A percentile compares a stretch with the other conserved stretches of the same genome.
Evolutionary conservation across 2,329 filamentous ascomycete species (phyloP).

Genomic region (Dendrostoma leiphaemia): DNA sequence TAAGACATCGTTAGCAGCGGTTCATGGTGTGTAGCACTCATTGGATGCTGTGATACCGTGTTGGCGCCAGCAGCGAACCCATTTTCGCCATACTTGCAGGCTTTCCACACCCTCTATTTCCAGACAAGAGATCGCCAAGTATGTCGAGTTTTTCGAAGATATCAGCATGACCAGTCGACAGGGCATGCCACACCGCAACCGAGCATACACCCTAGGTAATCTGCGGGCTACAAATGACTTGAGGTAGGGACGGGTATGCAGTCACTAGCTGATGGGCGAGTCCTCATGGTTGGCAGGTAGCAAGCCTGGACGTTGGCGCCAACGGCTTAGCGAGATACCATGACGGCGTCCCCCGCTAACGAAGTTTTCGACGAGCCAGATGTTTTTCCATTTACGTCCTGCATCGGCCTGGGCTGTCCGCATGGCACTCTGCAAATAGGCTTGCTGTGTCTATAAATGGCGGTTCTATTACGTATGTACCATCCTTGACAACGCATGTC

Average conservation of each 20-base stretch:
- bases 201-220: not conserved
- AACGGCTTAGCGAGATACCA: not conserved
- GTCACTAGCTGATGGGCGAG: not conserved
- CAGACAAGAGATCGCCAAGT: too few relatives aligned
- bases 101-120: not conserved
- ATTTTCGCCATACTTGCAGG: not conserved
- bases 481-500: not conserved
- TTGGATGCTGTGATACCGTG: not conserved
- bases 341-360: not conserved
- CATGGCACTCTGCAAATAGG: not conserved
- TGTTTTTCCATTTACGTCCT: not conserved
- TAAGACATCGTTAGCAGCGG: too few relatives aligned
- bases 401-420: not conserved
- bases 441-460: conserved; percentile 4
- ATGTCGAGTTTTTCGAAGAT: too few relatives aligned
- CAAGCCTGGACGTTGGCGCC: conserved; percentile 14
- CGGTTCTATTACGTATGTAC: not conserved
- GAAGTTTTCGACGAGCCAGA: not conserved
- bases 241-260: conserved; percentile 15
- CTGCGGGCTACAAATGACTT: not conserved
- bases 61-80: not conserved
- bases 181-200: too few relatives aligned
- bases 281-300: too few relatives aligned
- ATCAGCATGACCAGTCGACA: not conserved
- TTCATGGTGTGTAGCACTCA: not conserved